These are phyloP conservation scores for Castanea crenata DNA, from an alignment of 306 rosid species.

Conservation along the genomic window DNA sequence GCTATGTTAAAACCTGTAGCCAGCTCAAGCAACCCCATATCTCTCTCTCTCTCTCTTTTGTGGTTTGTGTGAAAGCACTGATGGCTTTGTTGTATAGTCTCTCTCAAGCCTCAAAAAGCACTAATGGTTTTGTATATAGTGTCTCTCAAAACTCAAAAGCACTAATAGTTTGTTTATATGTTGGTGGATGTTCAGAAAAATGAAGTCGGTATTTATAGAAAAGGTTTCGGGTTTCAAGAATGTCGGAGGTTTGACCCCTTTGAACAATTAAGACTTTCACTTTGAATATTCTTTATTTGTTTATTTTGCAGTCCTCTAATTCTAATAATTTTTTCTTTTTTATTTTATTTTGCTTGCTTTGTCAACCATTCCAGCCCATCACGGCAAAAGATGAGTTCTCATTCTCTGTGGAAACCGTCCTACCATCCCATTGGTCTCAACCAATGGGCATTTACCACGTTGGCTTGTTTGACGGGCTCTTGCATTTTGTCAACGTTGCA, in stretches of 20 bases:
- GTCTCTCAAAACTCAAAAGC: neutral
- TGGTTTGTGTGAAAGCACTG: neutral
- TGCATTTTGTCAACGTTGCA: neutral
- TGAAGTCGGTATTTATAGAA: constrained; percentile 43
- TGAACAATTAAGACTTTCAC: constrained; percentile 3
- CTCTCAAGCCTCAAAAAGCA: neutral
- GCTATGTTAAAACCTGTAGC: neutral
- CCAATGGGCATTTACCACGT: constrained; percentile 3
- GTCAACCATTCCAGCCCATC: neutral
- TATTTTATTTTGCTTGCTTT: neutral
- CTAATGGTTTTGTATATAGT: neutral
- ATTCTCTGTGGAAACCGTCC: neutral
- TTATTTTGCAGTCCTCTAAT: neutral
- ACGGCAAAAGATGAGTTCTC: neutral
- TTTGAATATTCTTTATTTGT: neutral
- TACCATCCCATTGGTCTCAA: neutral
- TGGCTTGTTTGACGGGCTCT: neutral
- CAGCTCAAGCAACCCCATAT: constrained; percentile 24
- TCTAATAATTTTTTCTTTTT: neutral
- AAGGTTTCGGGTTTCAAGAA: neutral
- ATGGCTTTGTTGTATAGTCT: no score
- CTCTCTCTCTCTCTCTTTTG: neutral
- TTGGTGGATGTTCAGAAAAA: constrained; percentile 8
- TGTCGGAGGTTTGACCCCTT: constrained; percentile 38
- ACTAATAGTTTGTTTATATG: neutral